Base-by-base conservation (phyloP, 2,329 filamentous ascomycete species). In the Penicillium concentricum region DNA sequence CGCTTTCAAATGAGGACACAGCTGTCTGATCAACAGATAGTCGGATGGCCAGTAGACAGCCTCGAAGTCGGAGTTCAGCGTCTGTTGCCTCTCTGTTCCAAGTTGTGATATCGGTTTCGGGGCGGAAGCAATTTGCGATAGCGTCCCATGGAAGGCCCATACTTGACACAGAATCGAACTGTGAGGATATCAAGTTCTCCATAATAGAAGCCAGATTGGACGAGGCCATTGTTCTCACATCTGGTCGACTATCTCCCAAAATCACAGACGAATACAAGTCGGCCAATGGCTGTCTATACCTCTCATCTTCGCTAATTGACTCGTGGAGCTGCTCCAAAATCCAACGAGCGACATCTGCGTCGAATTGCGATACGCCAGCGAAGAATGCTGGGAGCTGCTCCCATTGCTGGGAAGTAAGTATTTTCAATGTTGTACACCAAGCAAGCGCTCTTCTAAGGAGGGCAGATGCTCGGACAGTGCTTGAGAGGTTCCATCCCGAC, bases 11-110 rank as follows among this genome's bases (percentile, higher is more conserved):
- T 8, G 54, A 52, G 10, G 54, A 42, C 5, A 52, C 28, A 5
- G 53, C 26, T 32, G 65, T 56, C 5, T 56, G 43, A 15, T 58
- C 56, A 9, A 52, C 51, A 9, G 61, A 46, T 10, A 61, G 54
- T 6, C 67, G 68, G 7, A 72, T 48, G 0, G 72, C 67, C 9
- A 76, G 59, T 24, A 78, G 53, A 56, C 73, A 75, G 16, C 75
- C 75, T 48, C 72, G 70, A 22, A 78, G 64, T 35, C 69, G 70
- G 42, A 77, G 58, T 20, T 67, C 71, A 5, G 72, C 70, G 56
- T 77, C 72, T 0, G 68, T 68, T 41, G 73, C 70, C 22, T 74
- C 72, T 39, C 75, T 63, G 52, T 72, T 74, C 70, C 72, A 72
- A 9, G 65, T 58, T 15, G 70, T 54, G 15, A 58, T 62, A 18